Percentiles rank a stretch among this genome's conserved stretches.
These are phyloP conservation scores for Miamiensis avidus DNA, from an alignment of 169 alveolate genomes.

Conservation along the genomic window DNA sequence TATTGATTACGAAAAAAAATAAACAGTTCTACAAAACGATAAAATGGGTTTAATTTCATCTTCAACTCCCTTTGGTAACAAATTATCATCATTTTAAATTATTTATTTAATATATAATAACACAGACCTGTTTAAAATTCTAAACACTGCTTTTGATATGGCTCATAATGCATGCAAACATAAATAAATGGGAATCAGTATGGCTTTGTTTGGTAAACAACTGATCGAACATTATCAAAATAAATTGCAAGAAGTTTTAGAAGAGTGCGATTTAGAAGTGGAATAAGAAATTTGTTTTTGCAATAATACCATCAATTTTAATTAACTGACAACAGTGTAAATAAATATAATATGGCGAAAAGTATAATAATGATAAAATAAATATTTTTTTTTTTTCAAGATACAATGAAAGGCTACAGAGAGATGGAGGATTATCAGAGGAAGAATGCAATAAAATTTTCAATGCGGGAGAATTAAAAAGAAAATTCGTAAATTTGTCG, in stretches of 20 bases:
- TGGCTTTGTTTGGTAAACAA: background rate
- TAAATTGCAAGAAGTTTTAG: background rate
- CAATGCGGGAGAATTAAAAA: background rate
- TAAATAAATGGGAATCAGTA: background rate
- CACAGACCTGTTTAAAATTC: constrained; percentile 6
- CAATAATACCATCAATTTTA: constrained; percentile 8
- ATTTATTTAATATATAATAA: too few relatives aligned
- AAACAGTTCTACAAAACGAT: background rate
- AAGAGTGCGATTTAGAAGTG: constrained; percentile 2
- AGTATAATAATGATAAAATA: background rate
- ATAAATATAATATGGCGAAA: background rate
- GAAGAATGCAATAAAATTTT: background rate
- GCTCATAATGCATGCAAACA: background rate
- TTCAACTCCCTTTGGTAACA: background rate
- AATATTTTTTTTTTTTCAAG: background rate
- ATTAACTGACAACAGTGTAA: background rate
- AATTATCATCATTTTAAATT: too few relatives aligned
- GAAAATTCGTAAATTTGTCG: background rate
- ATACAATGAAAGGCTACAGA: background rate
- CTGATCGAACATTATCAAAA: background rate
- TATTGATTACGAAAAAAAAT: constrained; percentile 8
- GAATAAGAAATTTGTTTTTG: constrained; percentile 3
- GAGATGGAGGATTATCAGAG: background rate
- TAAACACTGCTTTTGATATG: constrained; percentile 1
- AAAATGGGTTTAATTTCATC: background rate